Base-by-base conservation (phyloP, 306 rosid species). In the Lathyrus sativus region DNA sequence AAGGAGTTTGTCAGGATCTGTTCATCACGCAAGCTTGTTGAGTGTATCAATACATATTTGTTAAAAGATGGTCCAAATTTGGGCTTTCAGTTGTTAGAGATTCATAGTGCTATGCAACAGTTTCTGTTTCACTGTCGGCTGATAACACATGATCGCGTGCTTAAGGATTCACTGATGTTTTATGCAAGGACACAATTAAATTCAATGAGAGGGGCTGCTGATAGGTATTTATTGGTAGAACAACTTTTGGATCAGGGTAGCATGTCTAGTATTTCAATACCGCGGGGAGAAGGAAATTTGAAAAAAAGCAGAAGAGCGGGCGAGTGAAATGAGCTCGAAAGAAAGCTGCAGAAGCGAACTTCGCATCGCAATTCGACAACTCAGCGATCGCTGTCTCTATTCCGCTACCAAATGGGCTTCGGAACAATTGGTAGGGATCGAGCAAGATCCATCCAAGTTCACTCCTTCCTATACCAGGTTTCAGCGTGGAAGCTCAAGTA, bases 341-440 rank as follows among this genome's bases (percentile, higher is more conserved):
- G 99, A 93, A 48, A 86, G 70, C 72, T 90, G 86, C 84, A 74
- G 97, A 71, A 79, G 57, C 74, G 99, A 93, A 80, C 97, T 93
- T 51, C 96, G 97, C 73, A 79, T 90, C 37, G 97, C 95, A 15
- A 71, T 93, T 75, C 90, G 90, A 5, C 99, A 93, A 84, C 96
- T 93, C 46, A 82, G 78, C 55, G 96, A 86, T 80, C 91, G 96
- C 12, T 85, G 95, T 49, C 91, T 92, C 74, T 80, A 84, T 76
- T 74, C 92, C 10, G 95, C 95, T 18, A 83, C 98, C 50, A 93
- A 88, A 90, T 93, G 98, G 99, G 96, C 96, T 7, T 95, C 97
- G 5, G 97, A 93, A 46, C 99, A 90, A 73, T 70, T 93, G 73
- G 88, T 83, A 37, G 99, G 96, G 9, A 90, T 93, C 18, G 92